Percentiles rank a stretch among this genome's conserved stretches.
These are phyloP conservation scores for Salix exigua DNA, from an alignment of 345 rosid genomes.

Conservation along the genomic window DNA sequence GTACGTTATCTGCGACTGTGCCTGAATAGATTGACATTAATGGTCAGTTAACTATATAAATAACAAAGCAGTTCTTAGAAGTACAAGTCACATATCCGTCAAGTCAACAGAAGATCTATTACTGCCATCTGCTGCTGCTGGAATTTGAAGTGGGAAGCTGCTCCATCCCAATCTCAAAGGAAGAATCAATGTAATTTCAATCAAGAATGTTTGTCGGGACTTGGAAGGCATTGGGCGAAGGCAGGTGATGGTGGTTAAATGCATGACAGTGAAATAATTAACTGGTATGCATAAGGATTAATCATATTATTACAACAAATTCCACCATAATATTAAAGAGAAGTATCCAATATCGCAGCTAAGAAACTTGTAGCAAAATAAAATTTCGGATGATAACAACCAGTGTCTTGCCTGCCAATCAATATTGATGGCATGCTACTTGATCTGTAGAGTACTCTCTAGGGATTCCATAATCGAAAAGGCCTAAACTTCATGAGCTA, in stretches of 20 bases:
- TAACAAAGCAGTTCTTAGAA: not conserved
- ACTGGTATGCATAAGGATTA: not conserved
- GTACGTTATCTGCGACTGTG: constrained; percentile 71
- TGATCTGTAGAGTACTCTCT: not conserved
- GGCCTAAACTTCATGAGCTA: not conserved
- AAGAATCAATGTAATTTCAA: not conserved
- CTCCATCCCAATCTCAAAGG: not conserved
- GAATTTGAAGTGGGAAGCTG: not conserved
- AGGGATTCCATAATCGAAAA: not conserved
- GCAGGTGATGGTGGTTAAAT: not conserved
- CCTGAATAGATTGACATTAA: constrained; percentile 33
- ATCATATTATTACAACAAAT: not conserved
- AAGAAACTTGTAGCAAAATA: not conserved
- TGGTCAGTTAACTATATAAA: not conserved
- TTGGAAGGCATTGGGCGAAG: not conserved
- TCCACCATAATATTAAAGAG: not conserved
- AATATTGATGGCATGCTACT: not conserved
- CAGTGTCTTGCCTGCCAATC: not conserved
- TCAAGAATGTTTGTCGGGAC: not conserved
- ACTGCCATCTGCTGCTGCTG: not conserved
- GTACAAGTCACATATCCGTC: not conserved
- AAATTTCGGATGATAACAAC: not conserved
- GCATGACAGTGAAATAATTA: not conserved
- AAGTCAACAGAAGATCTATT: not conserved
- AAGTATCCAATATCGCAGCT: not conserved